Base-by-base conservation (phyloP, 2,329 filamentous ascomycete species). In the Penicillium sp. region DNA sequence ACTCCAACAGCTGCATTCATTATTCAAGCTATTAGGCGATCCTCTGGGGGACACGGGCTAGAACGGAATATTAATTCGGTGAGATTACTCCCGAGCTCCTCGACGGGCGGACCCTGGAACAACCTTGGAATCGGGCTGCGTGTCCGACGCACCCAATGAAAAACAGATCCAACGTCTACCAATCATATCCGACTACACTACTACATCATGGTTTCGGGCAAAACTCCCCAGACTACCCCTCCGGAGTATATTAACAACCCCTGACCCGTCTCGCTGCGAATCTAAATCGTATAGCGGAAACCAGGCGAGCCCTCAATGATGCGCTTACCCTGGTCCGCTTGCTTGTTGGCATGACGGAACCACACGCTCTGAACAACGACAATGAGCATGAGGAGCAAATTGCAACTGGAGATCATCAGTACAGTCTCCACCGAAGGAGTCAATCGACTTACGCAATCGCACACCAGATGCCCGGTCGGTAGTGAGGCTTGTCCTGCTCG, bases 221-320 rank as follows among this genome's bases (percentile, higher is more conserved):
- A 26, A 26, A 26, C 26, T 17, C 48, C 48, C 30, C 48, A 46
- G n/a, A 21, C n/a, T n/a, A 46, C 17, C 19, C 17, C 44, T 46
- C 44, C 21, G 35, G 35, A 41, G 35, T 41, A 41, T 41, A 41
- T 41, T 5, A 41, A 13, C 29, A 52, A n/a, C 23, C 29, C 17
- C 26, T 52, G 19, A 19, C 15, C 13, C 3, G 21, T n/a, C 23
- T n/a, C 19, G n/a, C 29, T 19, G 31, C 19, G 17, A 47, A 23
- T 1, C 30, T 53, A 64, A 19, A 64, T 62, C 8, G 73, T 79
- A 67, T 80, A 80, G 41, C 76, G 73, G 66, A 80, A 79, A n/a
- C 67, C 68, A 9, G 71, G 58, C 21, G 71, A 70, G 8, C 69
- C 73, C 62, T 78, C 76, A 56, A 78, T 76, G 7, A 76, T 65